Evolutionary conservation across 2,329 filamentous ascomycete species (phyloP).

Genomic region (Blastomyces gilchristii): DNA sequence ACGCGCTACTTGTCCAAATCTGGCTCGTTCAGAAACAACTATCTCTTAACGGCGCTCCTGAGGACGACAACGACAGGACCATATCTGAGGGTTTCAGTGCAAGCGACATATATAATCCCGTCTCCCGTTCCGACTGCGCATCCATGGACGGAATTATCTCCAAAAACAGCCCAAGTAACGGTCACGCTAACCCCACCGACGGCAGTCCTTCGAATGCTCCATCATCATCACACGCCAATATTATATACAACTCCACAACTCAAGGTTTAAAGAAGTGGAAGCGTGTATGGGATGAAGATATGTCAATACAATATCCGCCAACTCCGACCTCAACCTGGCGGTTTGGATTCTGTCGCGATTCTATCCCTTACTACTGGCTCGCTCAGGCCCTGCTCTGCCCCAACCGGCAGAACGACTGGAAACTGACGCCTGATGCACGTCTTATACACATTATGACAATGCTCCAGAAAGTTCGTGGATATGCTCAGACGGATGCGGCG

Average conservation of each 20-base stretch:
- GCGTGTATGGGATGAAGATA: slow-evolving; percentile 59
- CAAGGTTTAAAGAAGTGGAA: slow-evolving; percentile 62
- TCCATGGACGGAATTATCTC: slow-evolving; percentile 35
- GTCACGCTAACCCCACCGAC: slow-evolving; percentile 34
- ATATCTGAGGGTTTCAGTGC: not conserved
- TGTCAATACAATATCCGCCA: slow-evolving; percentile 56
- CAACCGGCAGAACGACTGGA: slow-evolving; percentile 44
- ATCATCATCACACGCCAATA: slow-evolving; percentile 33
- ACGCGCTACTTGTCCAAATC: slow-evolving; percentile 56
- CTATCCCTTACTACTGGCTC: slow-evolving; percentile 63
- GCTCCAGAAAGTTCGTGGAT: slow-evolving; percentile 50
- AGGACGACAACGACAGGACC: slow-evolving; percentile 15
- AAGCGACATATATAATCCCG: slow-evolving; percentile 3
- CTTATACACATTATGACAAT: slow-evolving; percentile 52
- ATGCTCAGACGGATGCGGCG: slow-evolving; percentile 54
- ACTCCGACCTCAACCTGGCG: slow-evolving; percentile 45
- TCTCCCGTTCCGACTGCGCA: slow-evolving; percentile 44
- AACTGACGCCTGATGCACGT: slow-evolving; percentile 48
- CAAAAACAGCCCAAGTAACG: slow-evolving; percentile 39
- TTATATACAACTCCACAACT: slow-evolving; percentile 38
- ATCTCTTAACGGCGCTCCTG: slow-evolving; percentile 16
- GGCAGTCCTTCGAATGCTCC: slow-evolving; percentile 8
- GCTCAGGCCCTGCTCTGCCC: slow-evolving; percentile 56
- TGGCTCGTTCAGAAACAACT: slow-evolving; percentile 42
- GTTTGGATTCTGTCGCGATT: slow-evolving; percentile 61